A percentile compares a stretch with the other conserved stretches of the same genome.
Evolutionary conservation across 106 monocot species (phyloP).

Genomic region (Dendrobium huoshanense): DNA sequence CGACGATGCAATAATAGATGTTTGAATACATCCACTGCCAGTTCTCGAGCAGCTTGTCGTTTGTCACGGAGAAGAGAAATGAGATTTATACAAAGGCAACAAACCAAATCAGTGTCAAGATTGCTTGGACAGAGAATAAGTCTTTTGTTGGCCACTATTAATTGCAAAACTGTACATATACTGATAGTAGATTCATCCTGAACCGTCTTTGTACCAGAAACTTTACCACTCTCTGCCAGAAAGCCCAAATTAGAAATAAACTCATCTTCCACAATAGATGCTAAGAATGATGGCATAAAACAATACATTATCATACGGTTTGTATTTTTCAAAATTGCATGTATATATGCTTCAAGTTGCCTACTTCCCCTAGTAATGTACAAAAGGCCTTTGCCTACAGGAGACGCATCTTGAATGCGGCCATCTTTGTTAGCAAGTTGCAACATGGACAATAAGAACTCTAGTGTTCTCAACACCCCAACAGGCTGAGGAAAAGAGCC

Average conservation of each 20-base stretch:
- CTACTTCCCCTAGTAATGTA: slow-evolving; percentile 72
- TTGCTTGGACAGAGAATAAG: slow-evolving; percentile 92
- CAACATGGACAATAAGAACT: slow-evolving; percentile 94
- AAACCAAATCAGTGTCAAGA: slow-evolving; percentile 82
- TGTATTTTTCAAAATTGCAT: slow-evolving; percentile 86
- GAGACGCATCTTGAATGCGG: slow-evolving; percentile 73
- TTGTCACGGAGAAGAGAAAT: slow-evolving; percentile 69
- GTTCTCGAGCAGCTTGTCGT: slow-evolving; percentile 44
- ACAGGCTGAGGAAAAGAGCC: slow-evolving; percentile 77
- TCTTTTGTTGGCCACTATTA: slow-evolving; percentile 79
- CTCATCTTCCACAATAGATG: slow-evolving; percentile 55
- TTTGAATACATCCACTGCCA: slow-evolving; percentile 72
- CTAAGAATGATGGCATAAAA: slow-evolving; percentile 79
- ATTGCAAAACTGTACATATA: slow-evolving; percentile 74
- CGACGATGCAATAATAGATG: slow-evolving; percentile 83
- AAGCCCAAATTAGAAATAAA: slow-evolving; percentile 52
- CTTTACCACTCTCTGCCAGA: slow-evolving; percentile 39
- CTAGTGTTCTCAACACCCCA: slow-evolving; percentile 76
- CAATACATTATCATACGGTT: slow-evolving; percentile 97
- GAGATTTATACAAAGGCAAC: slow-evolving; percentile 86
- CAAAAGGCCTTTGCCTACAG: slow-evolving; percentile 72
- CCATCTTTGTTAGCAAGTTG: slow-evolving; percentile 97
- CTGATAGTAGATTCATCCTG: slow-evolving; percentile 52
- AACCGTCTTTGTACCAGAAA: slow-evolving; percentile 8
- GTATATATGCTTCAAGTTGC: slow-evolving; percentile 84